Evolutionary conservation across 2,329 filamentous ascomycete species (phyloP).

Genomic region (Hirsutella rhossiliensis): DNA sequence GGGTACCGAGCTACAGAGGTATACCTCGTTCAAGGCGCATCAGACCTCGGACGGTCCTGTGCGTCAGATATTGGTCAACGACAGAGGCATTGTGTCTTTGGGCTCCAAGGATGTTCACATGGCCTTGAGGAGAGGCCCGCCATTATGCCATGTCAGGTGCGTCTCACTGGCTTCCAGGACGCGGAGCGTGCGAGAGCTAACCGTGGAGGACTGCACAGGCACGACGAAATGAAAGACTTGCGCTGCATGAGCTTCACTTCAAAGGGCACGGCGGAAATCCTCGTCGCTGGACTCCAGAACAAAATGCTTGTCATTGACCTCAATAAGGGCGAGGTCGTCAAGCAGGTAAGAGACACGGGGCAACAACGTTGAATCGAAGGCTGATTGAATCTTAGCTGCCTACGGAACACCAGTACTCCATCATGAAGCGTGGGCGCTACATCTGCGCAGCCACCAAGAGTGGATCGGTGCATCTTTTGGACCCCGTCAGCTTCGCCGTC

Average conservation of each 20-base stretch:
- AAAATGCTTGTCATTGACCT: conserved; percentile 69
- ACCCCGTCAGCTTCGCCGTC: conserved; percentile 63
- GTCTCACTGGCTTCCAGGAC: neutral
- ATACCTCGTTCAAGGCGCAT: conserved; percentile 84
- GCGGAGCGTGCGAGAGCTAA: neutral
- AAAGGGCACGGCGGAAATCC: conserved; percentile 68
- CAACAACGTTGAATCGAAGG: neutral
- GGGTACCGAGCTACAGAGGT: conserved; percentile 71
- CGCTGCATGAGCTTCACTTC: conserved; percentile 94
- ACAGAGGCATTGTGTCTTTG: conserved; percentile 79
- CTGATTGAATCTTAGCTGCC: conserved; percentile 26
- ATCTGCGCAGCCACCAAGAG: conserved; percentile 83
- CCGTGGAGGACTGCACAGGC: conserved; percentile 26
- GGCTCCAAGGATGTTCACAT: conserved; percentile 79
- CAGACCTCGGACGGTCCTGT: conserved; percentile 61
- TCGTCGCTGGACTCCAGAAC: conserved; percentile 78
- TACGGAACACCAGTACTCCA: conserved; percentile 67
- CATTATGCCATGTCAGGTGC: conserved; percentile 79
- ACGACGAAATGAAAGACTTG: conserved; percentile 71
- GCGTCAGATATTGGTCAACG: conserved; percentile 81
- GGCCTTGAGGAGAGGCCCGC: conserved; percentile 67
- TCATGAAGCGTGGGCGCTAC: conserved; percentile 84
- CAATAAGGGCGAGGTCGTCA: conserved; percentile 58
- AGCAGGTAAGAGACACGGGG: conserved; percentile 34
- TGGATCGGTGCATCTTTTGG: conserved; percentile 77